Conservation (phyloP, 371 early-diverging fungal genomes). For the Saksenaea vasiformis region DNA sequence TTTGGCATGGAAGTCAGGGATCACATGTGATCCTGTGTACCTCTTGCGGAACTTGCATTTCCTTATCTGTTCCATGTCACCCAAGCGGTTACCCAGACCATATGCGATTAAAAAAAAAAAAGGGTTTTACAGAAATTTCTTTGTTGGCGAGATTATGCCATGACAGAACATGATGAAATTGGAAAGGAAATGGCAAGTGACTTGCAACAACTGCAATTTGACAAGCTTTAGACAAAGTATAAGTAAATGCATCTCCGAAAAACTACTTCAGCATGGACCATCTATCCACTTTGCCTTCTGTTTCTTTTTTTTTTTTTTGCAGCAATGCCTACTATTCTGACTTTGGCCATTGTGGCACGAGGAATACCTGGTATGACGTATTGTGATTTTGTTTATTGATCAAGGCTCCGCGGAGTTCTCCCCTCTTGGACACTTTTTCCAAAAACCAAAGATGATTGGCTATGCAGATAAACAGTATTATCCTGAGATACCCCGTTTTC, state of each 20-base stretch:
- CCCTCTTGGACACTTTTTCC: not conserved
- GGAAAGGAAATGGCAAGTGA: too few species aligned
- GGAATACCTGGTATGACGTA: not conserved
- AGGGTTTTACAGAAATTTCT: conserved; percentile 2
- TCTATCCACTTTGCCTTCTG: too few species aligned
- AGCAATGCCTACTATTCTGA: not conserved
- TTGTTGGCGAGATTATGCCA: not conserved
- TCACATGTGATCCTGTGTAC: not conserved
- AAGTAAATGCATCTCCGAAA: too few species aligned
- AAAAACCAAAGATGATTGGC: not conserved
- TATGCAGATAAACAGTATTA: not conserved
- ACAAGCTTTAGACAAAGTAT: too few species aligned
- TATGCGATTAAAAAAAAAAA: not conserved
- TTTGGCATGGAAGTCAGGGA: not conserved
- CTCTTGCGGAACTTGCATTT: not conserved
- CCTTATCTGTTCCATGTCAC: not conserved
- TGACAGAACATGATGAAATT: not conserved
- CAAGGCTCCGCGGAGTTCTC: not conserved
- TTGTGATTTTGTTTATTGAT: not conserved
- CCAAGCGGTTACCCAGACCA: not conserved
- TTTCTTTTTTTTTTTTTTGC: not conserved
- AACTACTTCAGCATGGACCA: too few species aligned
- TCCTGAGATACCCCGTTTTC: too few species aligned
- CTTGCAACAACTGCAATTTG: too few species aligned
- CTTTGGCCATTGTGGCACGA: not conserved